Evolutionary conservation across 139 green algal species (phyloP).

Genomic region (Coelastrella sp.): DNA sequence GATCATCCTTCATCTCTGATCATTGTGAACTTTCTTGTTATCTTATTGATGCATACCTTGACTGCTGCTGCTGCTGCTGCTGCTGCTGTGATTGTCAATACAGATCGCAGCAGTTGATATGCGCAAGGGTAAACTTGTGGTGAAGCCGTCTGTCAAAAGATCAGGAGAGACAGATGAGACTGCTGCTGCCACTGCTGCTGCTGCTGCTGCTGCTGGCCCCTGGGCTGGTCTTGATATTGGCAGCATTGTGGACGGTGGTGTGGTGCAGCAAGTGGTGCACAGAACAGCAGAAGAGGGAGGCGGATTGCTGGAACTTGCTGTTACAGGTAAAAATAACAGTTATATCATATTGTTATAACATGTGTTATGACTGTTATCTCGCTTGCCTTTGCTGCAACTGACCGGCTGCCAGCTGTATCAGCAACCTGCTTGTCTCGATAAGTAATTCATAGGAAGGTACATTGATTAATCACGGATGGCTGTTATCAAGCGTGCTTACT

Average conservation of each 20-base stretch:
- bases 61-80: too few relatives aligned
- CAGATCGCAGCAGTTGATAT: conserved; percentile 52
- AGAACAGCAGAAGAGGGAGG: conserved; percentile 54
- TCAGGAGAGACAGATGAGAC: conserved; percentile 36
- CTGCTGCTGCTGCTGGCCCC: conserved; percentile 39
- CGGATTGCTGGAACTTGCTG: conserved; percentile 58
- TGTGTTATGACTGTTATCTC: too few relatives aligned
- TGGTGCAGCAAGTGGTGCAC: neutral
- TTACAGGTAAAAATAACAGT: too few relatives aligned
- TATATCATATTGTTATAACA: too few relatives aligned
- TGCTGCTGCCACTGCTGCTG: conserved; percentile 18
- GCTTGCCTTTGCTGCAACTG: too few relatives aligned
- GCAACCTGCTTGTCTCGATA: too few relatives aligned
- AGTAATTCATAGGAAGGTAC: too few relatives aligned
- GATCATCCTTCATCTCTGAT: too few relatives aligned
- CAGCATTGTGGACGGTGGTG: neutral
- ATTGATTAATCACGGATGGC: too few relatives aligned
- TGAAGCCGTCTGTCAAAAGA: conserved; percentile 57
- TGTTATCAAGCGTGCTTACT: neutral
- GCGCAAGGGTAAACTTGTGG: conserved; percentile 54
- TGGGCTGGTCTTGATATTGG: neutral
- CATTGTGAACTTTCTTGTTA: too few relatives aligned
- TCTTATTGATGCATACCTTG: too few relatives aligned
- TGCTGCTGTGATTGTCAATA: neutral
- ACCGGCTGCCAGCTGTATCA: too few relatives aligned